Percentiles rank a stretch among this genome's conserved stretches.
Evolutionary conservation across 257 asterid genomes (phyloP).

Genomic region (Nicotiana undulata): DNA sequence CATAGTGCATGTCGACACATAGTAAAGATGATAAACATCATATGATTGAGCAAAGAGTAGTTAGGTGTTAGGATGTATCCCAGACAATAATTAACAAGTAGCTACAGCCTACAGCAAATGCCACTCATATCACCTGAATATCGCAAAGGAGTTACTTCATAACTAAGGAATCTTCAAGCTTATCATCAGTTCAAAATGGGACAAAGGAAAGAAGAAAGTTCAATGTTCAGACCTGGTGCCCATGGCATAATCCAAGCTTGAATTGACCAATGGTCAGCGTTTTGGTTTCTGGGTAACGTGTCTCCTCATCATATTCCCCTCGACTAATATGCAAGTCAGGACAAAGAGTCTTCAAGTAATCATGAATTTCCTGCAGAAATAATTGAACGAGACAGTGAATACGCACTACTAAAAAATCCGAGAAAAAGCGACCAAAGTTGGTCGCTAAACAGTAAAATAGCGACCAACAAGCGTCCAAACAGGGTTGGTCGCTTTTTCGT

Average conservation of each 20-base stretch:
- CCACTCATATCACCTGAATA: not conserved
- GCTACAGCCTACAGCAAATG: too few species aligned
- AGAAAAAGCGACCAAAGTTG: too few species aligned
- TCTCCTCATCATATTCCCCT: constrained; percentile 89
- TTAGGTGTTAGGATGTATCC: not conserved
- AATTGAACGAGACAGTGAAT: not conserved
- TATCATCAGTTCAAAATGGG: not conserved
- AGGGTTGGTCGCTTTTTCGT: too few species aligned
- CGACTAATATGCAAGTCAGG: constrained; percentile 83
- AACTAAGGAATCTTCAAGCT: too few species aligned
- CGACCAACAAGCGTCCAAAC: too few species aligned
- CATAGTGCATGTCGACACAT: not conserved
- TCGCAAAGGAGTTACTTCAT: not conserved
- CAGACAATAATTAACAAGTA: not conserved
- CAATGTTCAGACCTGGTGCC: constrained; percentile 65
- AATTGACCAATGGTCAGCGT: constrained; percentile 88
- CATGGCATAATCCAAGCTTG: constrained; percentile 94
- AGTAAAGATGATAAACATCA: not conserved
- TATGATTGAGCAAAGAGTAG: not conserved
- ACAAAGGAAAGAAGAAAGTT: not conserved
- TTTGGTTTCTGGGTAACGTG: constrained; percentile 86
- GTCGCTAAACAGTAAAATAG: too few species aligned
- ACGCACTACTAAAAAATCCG: too few species aligned
- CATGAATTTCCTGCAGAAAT: constrained; percentile 76
- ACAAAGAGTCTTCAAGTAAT: constrained; percentile 80